phyloP scores from a whole-genome alignment of 495 filamentous ascomycete genomes.

The Aspergillus steynii region DNA sequence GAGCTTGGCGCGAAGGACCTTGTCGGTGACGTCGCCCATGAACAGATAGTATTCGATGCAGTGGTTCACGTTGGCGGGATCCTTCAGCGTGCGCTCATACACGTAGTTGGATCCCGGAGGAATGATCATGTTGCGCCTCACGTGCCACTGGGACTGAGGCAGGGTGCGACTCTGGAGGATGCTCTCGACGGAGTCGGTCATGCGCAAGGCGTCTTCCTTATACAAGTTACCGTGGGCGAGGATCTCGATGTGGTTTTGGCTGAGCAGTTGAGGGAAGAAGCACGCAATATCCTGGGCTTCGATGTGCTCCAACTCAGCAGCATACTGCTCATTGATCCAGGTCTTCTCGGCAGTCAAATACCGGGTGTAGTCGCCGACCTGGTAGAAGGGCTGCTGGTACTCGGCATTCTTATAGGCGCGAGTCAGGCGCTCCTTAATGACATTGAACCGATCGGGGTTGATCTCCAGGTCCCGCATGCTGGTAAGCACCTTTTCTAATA shows the following conservation, averaged over 20 bases:
- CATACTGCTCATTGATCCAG: constrained; percentile 79
- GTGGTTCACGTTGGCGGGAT: constrained; percentile 93
- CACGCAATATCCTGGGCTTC: constrained; percentile 69
- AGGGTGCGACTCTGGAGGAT: constrained; percentile 75
- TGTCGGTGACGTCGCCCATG: constrained; percentile 71
- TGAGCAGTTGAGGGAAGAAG: constrained; percentile 80
- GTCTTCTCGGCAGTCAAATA: constrained; percentile 77
- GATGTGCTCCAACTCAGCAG: constrained; percentile 72
- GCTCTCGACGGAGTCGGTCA: constrained; percentile 79
- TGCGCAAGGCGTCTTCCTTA: constrained; percentile 88
- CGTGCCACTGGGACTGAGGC: constrained; percentile 76
- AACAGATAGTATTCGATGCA: constrained; percentile 91
- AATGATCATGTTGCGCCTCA: constrained; percentile 73
- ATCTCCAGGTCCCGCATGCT: constrained; percentile 85
- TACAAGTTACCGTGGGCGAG: constrained; percentile 91
- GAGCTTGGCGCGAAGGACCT: constrained; percentile 68
- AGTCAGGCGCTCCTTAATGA: constrained; percentile 83
- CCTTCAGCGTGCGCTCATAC: constrained; percentile 76
- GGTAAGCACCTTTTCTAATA: constrained; percentile 85
- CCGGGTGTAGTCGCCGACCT: constrained; percentile 80
- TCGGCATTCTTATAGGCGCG: constrained; percentile 82
- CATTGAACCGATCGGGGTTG: constrained; percentile 79
- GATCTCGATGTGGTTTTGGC: constrained; percentile 84
- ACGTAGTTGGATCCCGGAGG: constrained; percentile 79
- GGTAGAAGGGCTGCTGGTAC: constrained; percentile 82